Base-by-base conservation (phyloP, 1,139 yeast species). In the Candida pseudoviswanathii region DNA sequence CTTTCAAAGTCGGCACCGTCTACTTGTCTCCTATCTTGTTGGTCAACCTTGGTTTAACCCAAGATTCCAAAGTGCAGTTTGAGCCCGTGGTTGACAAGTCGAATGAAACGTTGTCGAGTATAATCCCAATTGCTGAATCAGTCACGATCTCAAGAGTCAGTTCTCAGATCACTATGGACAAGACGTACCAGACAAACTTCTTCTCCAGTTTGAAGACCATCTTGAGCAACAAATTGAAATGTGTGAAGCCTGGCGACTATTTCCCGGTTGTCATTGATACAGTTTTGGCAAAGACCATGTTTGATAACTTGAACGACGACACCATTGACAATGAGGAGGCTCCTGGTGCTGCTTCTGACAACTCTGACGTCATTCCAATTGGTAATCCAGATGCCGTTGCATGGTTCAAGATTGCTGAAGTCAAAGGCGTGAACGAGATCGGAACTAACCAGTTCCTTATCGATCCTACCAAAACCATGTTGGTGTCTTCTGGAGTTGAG, bases 221-320 rank as follows among this genome's bases (percentile, higher is more conserved):
- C 51, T 88, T 94, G 61, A 86, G 86, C 54, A 62, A 69, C 1
- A 73, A 73, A 36, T 68, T 75, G 42, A 80, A 96, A 51, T 72
- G 89, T 6, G 82, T 91, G 1, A 72, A 73, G 32, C 64, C 72
- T 21, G 84, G 82, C 29, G 96, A 90, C 61, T 63, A 84, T 41
- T 78, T 94, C 45, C 94, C 96, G 0, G 83, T 94, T 2, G 81
- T 89, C 0, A 78, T 94, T 41, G 97, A 92, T 62, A 78, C 95
- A 0, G 67, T 82, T 1, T 65, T 88, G 39, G 85, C 96, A 0
- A 78, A 77, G 53, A 77, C 89, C 1, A 66, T 87, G 60, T 80
- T 80, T 59, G 75, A 74, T 29, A 64, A 68, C 55, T 53, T 54
- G n/a, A 42, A 38, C 26, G 49, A 51, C 5, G 53, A 51, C 11